phyloP scores from a whole-genome alignment of 2,329 filamentous ascomycete species.

The Nigrograna mackinnonii region DNA sequence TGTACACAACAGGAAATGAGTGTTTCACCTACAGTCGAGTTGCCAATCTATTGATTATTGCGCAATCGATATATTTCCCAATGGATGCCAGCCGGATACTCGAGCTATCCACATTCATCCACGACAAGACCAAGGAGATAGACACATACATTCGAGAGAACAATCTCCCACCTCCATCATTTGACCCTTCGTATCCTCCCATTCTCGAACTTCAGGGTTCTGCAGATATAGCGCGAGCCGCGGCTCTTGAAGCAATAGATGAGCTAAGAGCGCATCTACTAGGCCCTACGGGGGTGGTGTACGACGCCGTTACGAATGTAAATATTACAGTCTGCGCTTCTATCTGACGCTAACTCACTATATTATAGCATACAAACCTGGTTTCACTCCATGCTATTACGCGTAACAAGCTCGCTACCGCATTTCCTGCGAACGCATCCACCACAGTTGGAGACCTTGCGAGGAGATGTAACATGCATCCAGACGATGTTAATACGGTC shows the following conservation, averaged over 20 bases:
- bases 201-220: neutral
- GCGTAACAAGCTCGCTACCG: slow-evolving; percentile 14
- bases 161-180: slow-evolving; percentile 4
- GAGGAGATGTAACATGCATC: slow-evolving; percentile 9
- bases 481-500: neutral
- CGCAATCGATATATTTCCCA: too few species aligned
- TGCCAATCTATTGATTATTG: too few species aligned
- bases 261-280: slow-evolving; percentile 2
- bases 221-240: neutral
- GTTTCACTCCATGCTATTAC: slow-evolving; percentile 18
- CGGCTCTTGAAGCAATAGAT: slow-evolving; percentile 5
- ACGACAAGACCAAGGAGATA: neutral
- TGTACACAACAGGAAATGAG: too few species aligned
- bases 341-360: neutral
- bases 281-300: slow-evolving; percentile 1
- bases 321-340: neutral
- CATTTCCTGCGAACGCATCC: slow-evolving; percentile 15
- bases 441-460: slow-evolving; percentile 20
- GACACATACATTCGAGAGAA: slow-evolving; percentile 6
- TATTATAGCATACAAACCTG: slow-evolving; percentile 2
- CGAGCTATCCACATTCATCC: neutral
- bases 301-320: neutral
- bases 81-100: slow-evolving; percentile 1
- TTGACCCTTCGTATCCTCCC: slow-evolving; percentile 5
- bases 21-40: too few species aligned